Conservation (phyloP, 768 basidiomycete species). For the Guyanaporus albipodus region DNA sequence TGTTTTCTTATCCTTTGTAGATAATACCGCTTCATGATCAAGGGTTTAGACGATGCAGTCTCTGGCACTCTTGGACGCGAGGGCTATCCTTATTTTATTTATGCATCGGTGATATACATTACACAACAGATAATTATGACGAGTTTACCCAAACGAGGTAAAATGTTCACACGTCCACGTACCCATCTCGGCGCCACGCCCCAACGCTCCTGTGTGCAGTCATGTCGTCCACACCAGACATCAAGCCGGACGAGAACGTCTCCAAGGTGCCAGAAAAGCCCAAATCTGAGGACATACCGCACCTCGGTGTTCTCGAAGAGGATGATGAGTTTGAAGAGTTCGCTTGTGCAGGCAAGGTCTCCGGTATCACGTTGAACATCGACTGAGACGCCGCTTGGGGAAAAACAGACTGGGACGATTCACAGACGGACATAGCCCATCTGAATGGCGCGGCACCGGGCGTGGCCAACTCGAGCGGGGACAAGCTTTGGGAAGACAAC, state of each 20-base stretch:
- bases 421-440: constrained; percentile 77
- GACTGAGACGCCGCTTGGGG: no score
- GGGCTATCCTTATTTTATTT: constrained; percentile 35
- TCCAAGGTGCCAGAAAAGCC: constrained; percentile 35
- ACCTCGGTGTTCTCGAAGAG: constrained; percentile 90
- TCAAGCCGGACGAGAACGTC: constrained; percentile 36
- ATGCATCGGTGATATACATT: constrained; percentile 12
- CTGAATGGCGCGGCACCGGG: constrained; percentile 70
- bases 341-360: constrained; percentile 64
- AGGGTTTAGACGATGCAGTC: neutral
- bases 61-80: constrained; percentile 12
- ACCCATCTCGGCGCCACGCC: neutral
- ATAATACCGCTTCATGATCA: constrained; percentile 5
- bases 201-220: neutral
- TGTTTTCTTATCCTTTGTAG: constrained; percentile 15
- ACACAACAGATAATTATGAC: neutral
- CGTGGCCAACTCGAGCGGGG: constrained; percentile 72
- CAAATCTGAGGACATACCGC: constrained; percentile 47
- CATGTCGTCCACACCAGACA: constrained; percentile 45
- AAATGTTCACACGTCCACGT: constrained; percentile 26
- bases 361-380: neutral
- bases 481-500: constrained; percentile 98
- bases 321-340: constrained; percentile 99
- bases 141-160: neutral
- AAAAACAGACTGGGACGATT: constrained; percentile 88